Evolutionary conservation across 2,329 filamentous ascomycete genomes (phyloP), one percentile per base, ranked within the genome.

Genomic region (Colletotrichum sp.): DNA sequence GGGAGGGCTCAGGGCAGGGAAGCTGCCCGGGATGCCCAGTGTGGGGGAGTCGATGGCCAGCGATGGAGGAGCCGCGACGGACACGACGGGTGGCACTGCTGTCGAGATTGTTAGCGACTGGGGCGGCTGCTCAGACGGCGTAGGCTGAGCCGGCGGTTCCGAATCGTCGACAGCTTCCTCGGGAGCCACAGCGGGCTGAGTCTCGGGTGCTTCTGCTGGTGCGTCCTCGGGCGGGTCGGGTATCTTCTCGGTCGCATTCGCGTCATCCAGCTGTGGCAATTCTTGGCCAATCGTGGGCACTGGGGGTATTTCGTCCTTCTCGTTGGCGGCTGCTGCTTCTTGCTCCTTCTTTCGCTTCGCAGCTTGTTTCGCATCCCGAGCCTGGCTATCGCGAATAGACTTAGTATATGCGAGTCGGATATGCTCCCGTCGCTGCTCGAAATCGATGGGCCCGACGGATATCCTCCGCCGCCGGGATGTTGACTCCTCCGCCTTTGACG

Each of bases 321-420:
- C 82, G 80, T 90, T 85, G 75, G 87, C 82, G 72, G 87, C 84
- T 67, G 86, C 85, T 75, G 85, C 85, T 79, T 90, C 87, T 81
- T 89, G 83, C 78, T 90, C 89, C 81, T 87, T 87, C 80, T 84
- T 89, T 77, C 88, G 86, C 78, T 88, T 90, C 77, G 92, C 89
- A 26, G 89, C 90, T 68, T 86, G 86, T 82, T 89, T 88, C 68
- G 88, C 89, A 73, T 90, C 89, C n/a, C 87, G 84, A 75, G 90
- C 92, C 81, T 95, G 93, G 80, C 88, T 94, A 81, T 95, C 94
- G 77, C 93, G 91, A 64, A 97, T 92, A n/a, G 94, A 95, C 82
- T 94, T 95, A 79, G 92, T 96, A 83, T 98, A 96, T 16, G 95
- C 95, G 72, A 95, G 92, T 79, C 96, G 94, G 80, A 98, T 98